Evolutionary conservation across 305 asterid genomes (phyloP), one percentile per base, ranked within the genome.

Genomic region (Fraxinus xanthoxyloides): DNA sequence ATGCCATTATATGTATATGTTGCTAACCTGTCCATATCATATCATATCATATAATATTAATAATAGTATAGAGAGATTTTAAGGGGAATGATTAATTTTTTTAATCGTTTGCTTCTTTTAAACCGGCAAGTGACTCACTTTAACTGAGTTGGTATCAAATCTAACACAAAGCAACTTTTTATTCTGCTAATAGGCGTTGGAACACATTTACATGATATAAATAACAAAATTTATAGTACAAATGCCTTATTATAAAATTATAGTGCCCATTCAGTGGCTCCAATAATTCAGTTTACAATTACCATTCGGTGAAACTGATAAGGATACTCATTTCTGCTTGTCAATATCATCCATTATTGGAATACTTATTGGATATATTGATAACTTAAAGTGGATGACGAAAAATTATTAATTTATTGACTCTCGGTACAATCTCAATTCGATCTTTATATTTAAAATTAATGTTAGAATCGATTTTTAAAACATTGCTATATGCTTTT

Each of bases 81-180:
- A 72, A 76, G 31, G 77, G 35, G 76, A 43, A 36, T 0, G 38
- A 72, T 82, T 76, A 65, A 63, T 6, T 38, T 81, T 75, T 48
- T 70, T 72, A 77, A 86, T 75, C 36, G 65, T 83, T 82, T 88
- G 90, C 89, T 86, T 85, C 88, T 77, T 84, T 83, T 86, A 75
- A 85, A 81, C 91, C 88, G 91, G 92, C 89, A 88, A 84, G 80
- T 79, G 85, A 77, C 61, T 78, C 43, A 82, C 85, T 87, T 82
- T 13, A 40, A 77, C 38, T 63, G 13, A 79, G 77, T 72, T 65
- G 76, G 67, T 82, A 77, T 83, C 81, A 40, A 38, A 38, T 38
- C 28, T 61, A 24, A 72, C 73, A 73, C 75, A 24, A 1, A 7
- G 26, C 73, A 65, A 65, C 73, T 26, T 75, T 77, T 28, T 26